Evolutionary conservation across 805 yeast species (phyloP), one percentile per base, ranked within the genome.

Genomic region (Nakazawaea pomicola): DNA sequence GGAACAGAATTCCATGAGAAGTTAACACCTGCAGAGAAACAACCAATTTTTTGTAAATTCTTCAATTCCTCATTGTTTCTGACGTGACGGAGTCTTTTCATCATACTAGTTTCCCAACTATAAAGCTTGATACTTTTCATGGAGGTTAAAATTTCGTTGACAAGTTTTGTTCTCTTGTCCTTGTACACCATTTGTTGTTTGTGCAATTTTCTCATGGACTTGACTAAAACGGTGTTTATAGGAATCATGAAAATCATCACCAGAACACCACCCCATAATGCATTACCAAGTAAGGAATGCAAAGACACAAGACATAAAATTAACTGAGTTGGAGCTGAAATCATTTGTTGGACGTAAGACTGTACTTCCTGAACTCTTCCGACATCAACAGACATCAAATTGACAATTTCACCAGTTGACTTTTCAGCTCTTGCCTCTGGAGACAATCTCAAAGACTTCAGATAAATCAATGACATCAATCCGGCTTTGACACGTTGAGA

Each of bases 391-490:
- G 93, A 76, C 65, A 85, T 73, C 53, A 82, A 68, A 52, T 85
- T 87, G 49, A 87, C 72, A 39, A 88, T 83, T 49, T 86, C 95
- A 49, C 95, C 95, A 2, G 90, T 74, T 2, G 87, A 62, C 48
- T 73, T 65, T 14, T 71, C 67, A 24, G 70, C 68, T 46, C 81
- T 72, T 6, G 88, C 76, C 36, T 78, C 80, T 6, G 78, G 72
- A 2, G 95, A 79, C n/a, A 89, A 61, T 15, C 58, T 67, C 43
- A 89, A 65, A 0, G 93, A 70, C 58, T 89, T 89, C 34, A 76
- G 73, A 56, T 82, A 88, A 17, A 87, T 64, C 47, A 85, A 57
- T n/a, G 82, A 64, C 57, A 78, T 75, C 47, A 89, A 62, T 0
- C 88, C 74, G 2, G 88, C 71, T 51, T 79, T 79, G 29, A 79